Percentiles rank a stretch among this genome's conserved stretches.
These are phyloP conservation scores for Pulveroboletus sp. DNA, from an alignment of 768 basidiomycete species.

Conservation along the genomic window DNA sequence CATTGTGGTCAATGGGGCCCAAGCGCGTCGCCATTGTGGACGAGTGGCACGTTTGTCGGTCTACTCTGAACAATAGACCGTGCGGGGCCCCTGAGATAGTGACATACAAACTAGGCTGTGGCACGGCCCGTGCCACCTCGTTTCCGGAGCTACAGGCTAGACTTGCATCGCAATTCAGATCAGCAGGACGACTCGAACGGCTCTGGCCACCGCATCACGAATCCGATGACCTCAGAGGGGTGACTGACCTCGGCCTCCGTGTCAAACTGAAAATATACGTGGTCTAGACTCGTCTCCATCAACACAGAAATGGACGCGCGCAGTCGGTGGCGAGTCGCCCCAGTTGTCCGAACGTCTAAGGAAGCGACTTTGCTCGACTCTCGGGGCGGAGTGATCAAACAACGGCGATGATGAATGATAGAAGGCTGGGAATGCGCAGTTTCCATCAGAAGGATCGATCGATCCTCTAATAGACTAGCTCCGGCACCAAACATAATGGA, in stretches of 20 bases:
- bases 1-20: too few species aligned
- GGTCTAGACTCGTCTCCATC: neutral
- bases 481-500: conserved; percentile 5
- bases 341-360: neutral
- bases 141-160: conserved; percentile 3
- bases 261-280: neutral
- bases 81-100: conserved; percentile 2
- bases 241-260: neutral
- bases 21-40: neutral
- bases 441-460: conserved; percentile 33
- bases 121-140: conserved; percentile 10
- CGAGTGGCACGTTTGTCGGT: conserved; percentile 1
- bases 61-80: neutral
- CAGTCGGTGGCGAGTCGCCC: neutral
- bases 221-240: conserved; percentile 6
- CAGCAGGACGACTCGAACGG: neutral
- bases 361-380: conserved; percentile 1
- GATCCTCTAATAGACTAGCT: conserved; percentile 23
- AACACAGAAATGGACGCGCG: neutral
- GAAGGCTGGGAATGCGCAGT: conserved; percentile 12
- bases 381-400: conserved; percentile 8
- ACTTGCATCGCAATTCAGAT: conserved; percentile 4
- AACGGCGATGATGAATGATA: conserved; percentile 7
- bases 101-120: conserved; percentile 4
- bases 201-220: conserved; percentile 1